Base-by-base conservation (phyloP, 2,329 filamentous ascomycete species). In the Lachnellula suecica region DNA sequence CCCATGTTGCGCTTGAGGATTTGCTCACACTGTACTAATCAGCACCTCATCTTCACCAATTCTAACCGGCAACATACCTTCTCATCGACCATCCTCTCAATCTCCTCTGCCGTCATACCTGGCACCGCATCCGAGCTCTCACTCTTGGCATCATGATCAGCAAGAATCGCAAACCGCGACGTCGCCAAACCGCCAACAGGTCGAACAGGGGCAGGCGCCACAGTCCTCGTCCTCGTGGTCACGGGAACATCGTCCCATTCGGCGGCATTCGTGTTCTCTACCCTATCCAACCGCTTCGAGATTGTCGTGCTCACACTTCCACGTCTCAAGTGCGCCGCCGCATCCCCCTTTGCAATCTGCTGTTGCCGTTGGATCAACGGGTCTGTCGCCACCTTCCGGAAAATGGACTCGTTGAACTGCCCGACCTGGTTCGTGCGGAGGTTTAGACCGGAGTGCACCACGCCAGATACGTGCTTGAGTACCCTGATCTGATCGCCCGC, bases 171-270 rank as follows among this genome's bases (percentile, higher is more conserved):
- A 43, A 54, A 61, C 20, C 52, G 52, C 5, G 54, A 58, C 8
- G 42, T 47, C 1, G 45, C 50, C 37, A 61, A 42, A n/a, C 59
- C 58, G 25, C 46, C 42, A 24, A 29, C 9, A 3, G 51, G 52
- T 4, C 44, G 29, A 4, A 19, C 37, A 17, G 46, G 23, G 27
- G 50, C 17, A 8, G 49, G 47, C 41, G 44, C 35, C 22, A 43
- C 44, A 5, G 51, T 49, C 22, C 31, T 52, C 2, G 49, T 9
- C 13, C 23, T 13, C 4, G 27, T 20, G 17, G 25, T 13, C 1
- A 50, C 34, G 5, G 57, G 44, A 19, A 53, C 56, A 11, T 61
- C 59, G 43, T 63, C 59, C 62, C 62, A 64, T 42, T 58, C 55
- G 7, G 54, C 49, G 42, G 60, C 62, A 54, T 63, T 62, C 17